These are phyloP conservation scores for Tulasnella calospora DNA, from an alignment of 768 basidiomycete species.

Conservation along the genomic window DNA sequence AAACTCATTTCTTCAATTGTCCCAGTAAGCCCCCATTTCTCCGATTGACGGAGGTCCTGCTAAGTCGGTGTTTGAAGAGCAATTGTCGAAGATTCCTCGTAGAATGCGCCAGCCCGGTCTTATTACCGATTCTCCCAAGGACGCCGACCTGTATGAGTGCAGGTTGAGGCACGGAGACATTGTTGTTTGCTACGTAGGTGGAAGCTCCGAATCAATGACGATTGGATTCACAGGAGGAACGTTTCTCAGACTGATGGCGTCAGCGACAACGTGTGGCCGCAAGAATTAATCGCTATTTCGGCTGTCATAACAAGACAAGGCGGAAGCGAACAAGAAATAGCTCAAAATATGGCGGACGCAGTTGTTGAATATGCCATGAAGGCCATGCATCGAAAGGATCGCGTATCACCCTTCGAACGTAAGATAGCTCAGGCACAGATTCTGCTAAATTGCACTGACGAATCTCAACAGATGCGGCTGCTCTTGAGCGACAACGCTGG, in stretches of 20 bases:
- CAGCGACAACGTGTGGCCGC: conserved; percentile 57
- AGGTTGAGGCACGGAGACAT: conserved; percentile 53
- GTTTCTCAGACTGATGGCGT: conserved; percentile 49
- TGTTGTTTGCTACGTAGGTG: conserved; percentile 47
- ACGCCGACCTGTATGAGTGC: conserved; percentile 45
- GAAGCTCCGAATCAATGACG: not conserved
- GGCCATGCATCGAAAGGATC: conserved; percentile 63
- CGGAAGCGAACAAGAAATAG: conserved; percentile 38
- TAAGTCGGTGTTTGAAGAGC: conserved; percentile 33
- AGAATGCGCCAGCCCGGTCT: conserved; percentile 14
- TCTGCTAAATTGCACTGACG: not conserved
- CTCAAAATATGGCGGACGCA: conserved; percentile 66
- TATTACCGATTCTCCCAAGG: conserved; percentile 35
- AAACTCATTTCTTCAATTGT: conserved; percentile 48
- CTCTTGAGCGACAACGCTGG: not conserved
- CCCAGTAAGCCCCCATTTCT: conserved; percentile 37
- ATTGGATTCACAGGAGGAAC: not conserved
- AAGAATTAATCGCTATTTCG: conserved; percentile 67
- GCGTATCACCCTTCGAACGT: conserved; percentile 65
- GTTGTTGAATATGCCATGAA: conserved; percentile 62
- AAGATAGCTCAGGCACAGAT: not conserved
- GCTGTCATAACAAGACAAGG: conserved; percentile 54
- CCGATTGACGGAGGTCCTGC: not conserved
- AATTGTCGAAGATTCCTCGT: conserved; percentile 26
- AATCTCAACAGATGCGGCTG: conserved; percentile 12